These are phyloP conservation scores for Cynara cardunculus DNA, from an alignment of 129 eudicot species.

Conservation along the genomic window DNA sequence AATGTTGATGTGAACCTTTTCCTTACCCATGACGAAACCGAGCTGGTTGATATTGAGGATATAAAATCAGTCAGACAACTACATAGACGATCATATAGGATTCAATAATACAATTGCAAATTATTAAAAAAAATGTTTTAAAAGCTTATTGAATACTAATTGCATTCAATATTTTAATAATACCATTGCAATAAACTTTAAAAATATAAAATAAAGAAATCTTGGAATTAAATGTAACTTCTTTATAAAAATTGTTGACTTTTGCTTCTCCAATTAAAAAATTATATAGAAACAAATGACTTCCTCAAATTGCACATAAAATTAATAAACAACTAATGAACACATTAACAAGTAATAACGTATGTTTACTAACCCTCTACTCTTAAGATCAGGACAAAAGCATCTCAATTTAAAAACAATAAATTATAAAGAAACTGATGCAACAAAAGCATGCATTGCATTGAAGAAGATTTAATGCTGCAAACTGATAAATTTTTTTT, in stretches of 20 bases:
- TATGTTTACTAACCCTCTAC: neutral
- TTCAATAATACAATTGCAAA: too few relatives aligned
- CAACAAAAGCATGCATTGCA: neutral
- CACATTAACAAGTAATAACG: neutral
- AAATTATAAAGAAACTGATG: neutral
- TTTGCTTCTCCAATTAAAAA: too few relatives aligned
- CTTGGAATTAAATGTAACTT: neutral
- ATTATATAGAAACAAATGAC: too few relatives aligned
- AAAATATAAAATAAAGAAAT: too few relatives aligned
- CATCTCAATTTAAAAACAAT: neutral
- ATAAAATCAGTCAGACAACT: neutral
- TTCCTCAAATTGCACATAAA: too few relatives aligned
- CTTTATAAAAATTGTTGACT: too few relatives aligned
- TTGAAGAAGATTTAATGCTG: neutral
- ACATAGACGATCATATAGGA: too few relatives aligned
- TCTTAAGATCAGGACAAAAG: neutral
- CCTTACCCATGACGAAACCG: slow-evolving; percentile 31
- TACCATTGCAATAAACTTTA: too few relatives aligned
- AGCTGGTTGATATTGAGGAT: neutral
- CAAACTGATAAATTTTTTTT: neutral
- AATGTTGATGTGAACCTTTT: slow-evolving; percentile 33
- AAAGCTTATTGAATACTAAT: neutral
- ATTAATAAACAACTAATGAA: neutral
- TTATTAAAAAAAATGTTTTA: too few relatives aligned
- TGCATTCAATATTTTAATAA: neutral